phyloP scores from a whole-genome alignment of 148 eudicot species.

The Polygonum maritimum region DNA sequence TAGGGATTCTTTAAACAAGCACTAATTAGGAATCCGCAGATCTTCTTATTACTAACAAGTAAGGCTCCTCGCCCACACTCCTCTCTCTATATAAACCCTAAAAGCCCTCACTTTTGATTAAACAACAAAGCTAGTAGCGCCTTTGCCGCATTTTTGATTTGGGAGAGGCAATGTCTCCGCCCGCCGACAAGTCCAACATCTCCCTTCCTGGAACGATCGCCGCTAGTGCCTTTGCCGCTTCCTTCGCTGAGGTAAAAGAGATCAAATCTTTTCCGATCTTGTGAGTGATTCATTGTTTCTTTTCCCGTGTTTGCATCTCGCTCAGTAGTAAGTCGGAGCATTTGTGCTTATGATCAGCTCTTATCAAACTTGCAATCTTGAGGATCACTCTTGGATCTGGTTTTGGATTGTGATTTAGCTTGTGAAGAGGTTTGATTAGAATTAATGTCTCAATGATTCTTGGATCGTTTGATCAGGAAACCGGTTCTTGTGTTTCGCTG shows the following conservation, averaged over 20 bases:
- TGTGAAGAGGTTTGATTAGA: not conserved
- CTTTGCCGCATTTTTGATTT: no score
- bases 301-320: not conserved
- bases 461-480: not conserved
- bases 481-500: not conserved
- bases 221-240: conserved; percentile 87
- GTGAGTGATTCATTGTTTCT: not conserved
- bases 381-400: not conserved
- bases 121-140: no score
- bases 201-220: conserved; percentile 69
- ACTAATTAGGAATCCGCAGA: no score
- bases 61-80: no score
- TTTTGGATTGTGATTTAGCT: not conserved
- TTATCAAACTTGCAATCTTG: not conserved
- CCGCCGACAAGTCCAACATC: conserved; percentile 34
- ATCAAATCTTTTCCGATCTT: not conserved
- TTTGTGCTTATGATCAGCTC: not conserved
- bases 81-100: no score
- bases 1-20: no score
- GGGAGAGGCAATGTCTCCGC: conserved; percentile 18
- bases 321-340: not conserved
- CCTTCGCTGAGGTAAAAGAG: conserved; percentile 70
- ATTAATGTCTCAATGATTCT: not conserved
- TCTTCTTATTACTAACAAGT: no score
- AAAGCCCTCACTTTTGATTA: no score